Conservation (phyloP, 768 basidiomycete species). For the Hericium alpestre region DNA sequence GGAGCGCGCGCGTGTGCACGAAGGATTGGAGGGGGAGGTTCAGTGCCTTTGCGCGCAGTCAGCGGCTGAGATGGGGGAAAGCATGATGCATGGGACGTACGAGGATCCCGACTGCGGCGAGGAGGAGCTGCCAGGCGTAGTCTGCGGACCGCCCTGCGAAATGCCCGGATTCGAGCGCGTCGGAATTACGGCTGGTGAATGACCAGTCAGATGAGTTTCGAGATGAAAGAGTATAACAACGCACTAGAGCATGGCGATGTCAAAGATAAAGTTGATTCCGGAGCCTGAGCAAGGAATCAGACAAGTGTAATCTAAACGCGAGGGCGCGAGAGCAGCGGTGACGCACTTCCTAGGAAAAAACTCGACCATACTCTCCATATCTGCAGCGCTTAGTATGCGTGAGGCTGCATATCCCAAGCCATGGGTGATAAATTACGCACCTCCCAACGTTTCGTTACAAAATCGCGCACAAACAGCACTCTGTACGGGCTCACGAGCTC, state of each 20-base stretch:
- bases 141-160: conserved; percentile 58
- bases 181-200: conserved; percentile 46
- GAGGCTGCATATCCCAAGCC: not conserved
- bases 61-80: not conserved
- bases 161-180: conserved; percentile 52
- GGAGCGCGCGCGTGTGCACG: conserved; percentile 54
- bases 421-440: conserved; percentile 25
- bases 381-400: conserved; percentile 24
- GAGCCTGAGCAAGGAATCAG: conserved; percentile 21
- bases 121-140: conserved; percentile 62
- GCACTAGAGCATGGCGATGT: conserved; percentile 64
- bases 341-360: conserved; percentile 58
- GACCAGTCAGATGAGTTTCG: not conserved
- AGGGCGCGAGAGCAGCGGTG: not conserved
- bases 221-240: conserved; percentile 10
- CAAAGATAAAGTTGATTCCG: conserved; percentile 52
- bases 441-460: conserved; percentile 41
- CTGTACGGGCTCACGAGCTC: conserved; percentile 41
- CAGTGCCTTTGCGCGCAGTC: conserved; percentile 24
- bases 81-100: conserved; percentile 31
- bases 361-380: conserved; percentile 66
- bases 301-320: not conserved
- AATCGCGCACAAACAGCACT: conserved; percentile 39
- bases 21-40: conserved; percentile 51
- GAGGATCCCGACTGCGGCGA: conserved; percentile 45